Evolutionary conservation across 1,139 yeast species (phyloP), one percentile per base, ranked within the genome.

Genomic region (Candida sojae): DNA sequence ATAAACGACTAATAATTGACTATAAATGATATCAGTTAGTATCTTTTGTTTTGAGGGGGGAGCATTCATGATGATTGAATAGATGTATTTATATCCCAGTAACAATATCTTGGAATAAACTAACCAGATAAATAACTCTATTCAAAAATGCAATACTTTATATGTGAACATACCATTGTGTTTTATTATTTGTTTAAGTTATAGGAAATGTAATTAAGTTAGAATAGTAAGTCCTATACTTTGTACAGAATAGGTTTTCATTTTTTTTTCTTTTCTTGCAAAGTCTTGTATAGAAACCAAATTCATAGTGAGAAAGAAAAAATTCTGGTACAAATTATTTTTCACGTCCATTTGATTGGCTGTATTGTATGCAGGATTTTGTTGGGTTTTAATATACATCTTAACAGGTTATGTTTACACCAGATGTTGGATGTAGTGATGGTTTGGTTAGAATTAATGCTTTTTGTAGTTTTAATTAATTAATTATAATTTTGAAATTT

Each of bases 1-100:
- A 86, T 57, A 93, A 68, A 53, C 84, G 77, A 51, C 68, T 55
- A 48, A 66, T 53, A n/a, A 52, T 10, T 32, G 51, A 58, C 62
- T 61, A 55, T 57, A 56, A 50, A 32, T 30, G 17, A 29, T 2
- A 17, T 17, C 21, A 25, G 56, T 54, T 54, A 54, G 57, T 54
- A 53, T 28, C 31, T 25, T 13, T 13, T 28, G n/a, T 12, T 23
- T 17, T 17, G 21, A 17, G 3, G 3, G 21, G 21, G 21, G 21
- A 3, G 21, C 21, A 17, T 17, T 17, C 3, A 17, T 17, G 21
- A 17, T 17, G 21, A 2, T 17, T 17, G 21, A 17, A 17, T 17
- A 17, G 21, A 17, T 3, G 3, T 17, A 17, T 17, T 3, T 17
- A 17, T 17, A 2, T 17, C 21, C 3, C 21, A 17, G 21, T 17